These are phyloP conservation scores for Yamadazyma taylorii DNA, from an alignment of 1,139 yeast species.

Conservation along the genomic window DNA sequence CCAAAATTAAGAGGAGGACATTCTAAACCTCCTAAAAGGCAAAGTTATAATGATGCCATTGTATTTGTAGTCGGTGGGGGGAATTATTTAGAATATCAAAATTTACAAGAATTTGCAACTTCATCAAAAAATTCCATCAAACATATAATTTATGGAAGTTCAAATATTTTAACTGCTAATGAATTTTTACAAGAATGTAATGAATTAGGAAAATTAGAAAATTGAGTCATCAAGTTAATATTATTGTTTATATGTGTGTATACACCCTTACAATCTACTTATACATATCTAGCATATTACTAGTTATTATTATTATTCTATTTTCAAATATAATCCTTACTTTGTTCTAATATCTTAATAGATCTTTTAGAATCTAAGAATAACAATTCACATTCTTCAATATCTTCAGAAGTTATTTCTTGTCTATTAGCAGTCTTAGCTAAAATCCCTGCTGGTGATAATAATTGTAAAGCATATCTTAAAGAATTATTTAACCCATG, in stretches of 20 bases:
- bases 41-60: slow-evolving; percentile 73
- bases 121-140: slow-evolving; percentile 40
- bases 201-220: slow-evolving; percentile 42
- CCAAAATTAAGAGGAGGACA: slow-evolving; percentile 90
- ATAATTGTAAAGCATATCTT: slow-evolving; percentile 86
- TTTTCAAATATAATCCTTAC: slow-evolving; percentile 47
- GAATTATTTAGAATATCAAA: slow-evolving; percentile 89
- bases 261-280: neutral
- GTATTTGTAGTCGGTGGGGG: slow-evolving; percentile 98
- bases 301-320: neutral
- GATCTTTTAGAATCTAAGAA: slow-evolving; percentile 91
- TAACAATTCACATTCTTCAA: slow-evolving; percentile 82
- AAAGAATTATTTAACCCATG: slow-evolving; percentile 77
- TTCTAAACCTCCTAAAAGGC: slow-evolving; percentile 85
- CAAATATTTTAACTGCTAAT: slow-evolving; percentile 73
- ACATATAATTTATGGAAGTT: slow-evolving; percentile 80
- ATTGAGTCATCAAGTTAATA: too few relatives aligned
- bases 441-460: slow-evolving; percentile 87
- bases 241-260: neutral
- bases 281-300: neutral
- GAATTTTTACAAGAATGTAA: slow-evolving; percentile 76
- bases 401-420: slow-evolving; percentile 68
- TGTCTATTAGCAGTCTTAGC: slow-evolving; percentile 71
- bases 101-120: slow-evolving; percentile 79
- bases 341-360: slow-evolving; percentile 66